Evolutionary conservation across 306 rosid species (phyloP).

Genomic region (Alnus glutinosa): DNA sequence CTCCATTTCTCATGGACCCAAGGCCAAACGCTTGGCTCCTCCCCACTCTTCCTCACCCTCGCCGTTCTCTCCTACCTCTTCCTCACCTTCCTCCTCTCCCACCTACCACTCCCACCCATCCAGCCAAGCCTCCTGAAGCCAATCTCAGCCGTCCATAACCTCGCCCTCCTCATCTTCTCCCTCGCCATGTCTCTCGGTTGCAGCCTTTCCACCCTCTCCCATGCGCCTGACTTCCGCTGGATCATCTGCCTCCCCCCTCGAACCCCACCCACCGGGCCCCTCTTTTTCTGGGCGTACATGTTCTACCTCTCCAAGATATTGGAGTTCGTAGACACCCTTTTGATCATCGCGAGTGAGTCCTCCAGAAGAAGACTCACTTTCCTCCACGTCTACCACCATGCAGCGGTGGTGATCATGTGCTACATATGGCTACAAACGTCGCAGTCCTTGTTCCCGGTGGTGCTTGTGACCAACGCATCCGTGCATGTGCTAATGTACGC

Average conservation of each 20-base stretch:
- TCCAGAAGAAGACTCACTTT: not conserved
- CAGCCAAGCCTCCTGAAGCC: not conserved
- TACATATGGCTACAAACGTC: not conserved
- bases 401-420: constrained; percentile 2
- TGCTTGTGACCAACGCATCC: constrained; percentile 7
- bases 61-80: constrained; percentile 37
- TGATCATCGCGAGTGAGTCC: not conserved
- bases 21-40: constrained; percentile 29
- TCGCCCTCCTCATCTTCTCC: constrained; percentile 1
- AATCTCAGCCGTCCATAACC: constrained; percentile 1
- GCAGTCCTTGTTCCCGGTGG: constrained; percentile 4
- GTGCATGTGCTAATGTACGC: constrained; percentile 10
- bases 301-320: not conserved
- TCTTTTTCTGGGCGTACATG: constrained; percentile 1
- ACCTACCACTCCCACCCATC: constrained; percentile 5
- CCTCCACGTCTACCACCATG: constrained; percentile 1
- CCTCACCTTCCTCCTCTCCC: constrained; percentile 34
- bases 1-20: constrained; percentile 41
- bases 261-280: not conserved
- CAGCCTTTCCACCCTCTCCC: not conserved
- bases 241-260: not conserved
- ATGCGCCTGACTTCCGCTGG: not conserved
- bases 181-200: not conserved
- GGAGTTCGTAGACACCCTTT: constrained; percentile 2
- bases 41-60: constrained; percentile 27